phyloP scores from a whole-genome alignment of 176 grass and related monocot genomes.

The Avena sativa region DNA sequence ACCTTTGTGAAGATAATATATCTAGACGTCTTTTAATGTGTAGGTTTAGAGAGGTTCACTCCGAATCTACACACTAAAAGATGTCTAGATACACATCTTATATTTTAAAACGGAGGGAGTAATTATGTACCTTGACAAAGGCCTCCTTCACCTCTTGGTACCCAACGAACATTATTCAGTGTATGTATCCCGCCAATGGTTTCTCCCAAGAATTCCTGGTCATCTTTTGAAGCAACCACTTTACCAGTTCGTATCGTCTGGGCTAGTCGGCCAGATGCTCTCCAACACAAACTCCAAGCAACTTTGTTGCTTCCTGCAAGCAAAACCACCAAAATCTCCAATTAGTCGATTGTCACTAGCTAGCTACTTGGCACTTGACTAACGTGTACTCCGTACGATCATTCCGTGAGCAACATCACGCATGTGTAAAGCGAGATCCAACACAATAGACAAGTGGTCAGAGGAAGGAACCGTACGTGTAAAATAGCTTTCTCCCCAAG shows the following conservation, averaged over 20 bases:
- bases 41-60: too few species aligned
- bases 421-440: neutral
- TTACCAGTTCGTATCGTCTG: too few species aligned
- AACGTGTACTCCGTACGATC: neutral
- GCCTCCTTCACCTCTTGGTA: neutral
- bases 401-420: neutral
- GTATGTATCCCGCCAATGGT: neutral
- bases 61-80: too few species aligned
- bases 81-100: too few species aligned
- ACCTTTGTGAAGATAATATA: too few species aligned
- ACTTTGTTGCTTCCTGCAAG: conserved; percentile 2
- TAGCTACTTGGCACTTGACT: neutral
- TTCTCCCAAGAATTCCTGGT: neutral
- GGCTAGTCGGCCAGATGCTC: neutral
- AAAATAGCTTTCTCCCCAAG: too few species aligned
- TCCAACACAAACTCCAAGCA: conserved; percentile 6
- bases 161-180: too few species aligned
- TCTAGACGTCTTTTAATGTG: too few species aligned
- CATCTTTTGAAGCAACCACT: conserved; percentile 17
- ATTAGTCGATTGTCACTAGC: neutral
- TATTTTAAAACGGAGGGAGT: too few species aligned
- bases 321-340: neutral
- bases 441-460: conserved; percentile 8
- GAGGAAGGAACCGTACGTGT: neutral
- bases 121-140: neutral